Base-by-base conservation (phyloP, 1,284 basidiomycete species). In the Ustilago tritici region DNA sequence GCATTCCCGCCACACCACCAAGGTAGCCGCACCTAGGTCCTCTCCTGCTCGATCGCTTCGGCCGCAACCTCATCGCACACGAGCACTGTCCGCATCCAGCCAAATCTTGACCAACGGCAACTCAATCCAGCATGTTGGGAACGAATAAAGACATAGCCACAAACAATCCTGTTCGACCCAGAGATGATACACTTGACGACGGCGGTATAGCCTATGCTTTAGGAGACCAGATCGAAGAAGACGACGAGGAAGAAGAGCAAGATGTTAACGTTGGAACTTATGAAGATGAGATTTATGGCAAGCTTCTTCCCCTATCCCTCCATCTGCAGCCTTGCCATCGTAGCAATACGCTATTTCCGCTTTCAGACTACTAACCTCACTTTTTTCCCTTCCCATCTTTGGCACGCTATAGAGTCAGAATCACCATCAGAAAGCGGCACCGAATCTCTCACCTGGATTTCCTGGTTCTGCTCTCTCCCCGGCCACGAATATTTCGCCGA, bases 401-500 rank as follows among this genome's bases (percentile, higher is more conserved):
- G 28, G n/a, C 12, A 6, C 9, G 4, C 49, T 54, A 23, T 23
- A 76, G 75, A 77, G 59, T 77, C 75, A 12, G 83, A 84, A 57
- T 84, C 83, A 12, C 75, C 73, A 7, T 81, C 83, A 3, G 84
- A 84, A 49, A 79, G 72, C 34, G 84, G 83, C 4, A 84, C 84
- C 2, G 84, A 86, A 34, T 79, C 85, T 5, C 71, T 95, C 75
- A 99, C 97, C 70, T 97, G 94, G 95, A 96, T 96, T 85, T 93
- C 92, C 81, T 99, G 96, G 97, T 99, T 98, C 89, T 98, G 95
- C 85, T 95, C 95, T 23, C 88, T 99, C 53, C 95, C 97, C 6
- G 97, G 97, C 6, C 97, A 99, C 87, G 97, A 99, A 88, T 99
- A 98, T 88, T 99, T 98, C 87, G 85, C 84, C 28, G 85, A 87